Percentiles rank a stretch among this genome's conserved stretches.
phyloP scores from a whole-genome alignment of 208 protist genomes.

The Acanthamoeba castellanii region DNA sequence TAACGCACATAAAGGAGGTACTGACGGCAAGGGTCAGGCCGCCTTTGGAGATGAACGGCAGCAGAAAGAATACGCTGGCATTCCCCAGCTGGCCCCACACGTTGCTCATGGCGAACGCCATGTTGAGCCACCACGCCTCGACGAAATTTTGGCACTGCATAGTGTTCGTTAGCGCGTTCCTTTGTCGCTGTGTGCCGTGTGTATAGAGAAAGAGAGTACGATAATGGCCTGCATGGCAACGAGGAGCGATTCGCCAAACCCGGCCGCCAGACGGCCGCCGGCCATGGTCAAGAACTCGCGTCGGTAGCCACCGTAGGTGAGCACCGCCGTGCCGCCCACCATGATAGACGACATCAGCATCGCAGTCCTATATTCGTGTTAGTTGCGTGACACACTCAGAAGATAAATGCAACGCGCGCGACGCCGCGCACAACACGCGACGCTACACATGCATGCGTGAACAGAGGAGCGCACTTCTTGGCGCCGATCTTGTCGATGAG shows the following conservation, averaged over 20 bases:
- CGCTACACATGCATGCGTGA: neutral
- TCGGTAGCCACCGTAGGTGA: slow-evolving; percentile 1
- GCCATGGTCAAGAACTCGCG: slow-evolving; percentile 5
- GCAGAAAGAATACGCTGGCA: slow-evolving; percentile 36
- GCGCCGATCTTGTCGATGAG: slow-evolving; percentile 59
- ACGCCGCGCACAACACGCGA: neutral
- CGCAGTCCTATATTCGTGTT: neutral
- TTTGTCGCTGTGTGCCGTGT: no score
- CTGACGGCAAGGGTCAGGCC: slow-evolving; percentile 34
- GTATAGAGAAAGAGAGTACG: neutral
- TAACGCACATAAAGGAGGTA: neutral
- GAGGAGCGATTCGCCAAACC: slow-evolving; percentile 51
- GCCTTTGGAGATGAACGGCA: neutral
- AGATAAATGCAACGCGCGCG: neutral
- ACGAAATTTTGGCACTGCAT: slow-evolving; percentile 40
- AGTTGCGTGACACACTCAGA: no score
- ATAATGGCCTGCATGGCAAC: slow-evolving; percentile 69
- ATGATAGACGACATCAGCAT: slow-evolving; percentile 68
- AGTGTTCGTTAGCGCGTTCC: no score
- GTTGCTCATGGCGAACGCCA: slow-evolving; percentile 66
- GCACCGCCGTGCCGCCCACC: neutral
- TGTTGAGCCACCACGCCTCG: slow-evolving; percentile 71
- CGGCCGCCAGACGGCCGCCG: neutral
- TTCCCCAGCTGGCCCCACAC: slow-evolving; percentile 67
- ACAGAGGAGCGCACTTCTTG: slow-evolving; percentile 10